A percentile compares a stretch with the other conserved stretches of the same genome.
Evolutionary conservation across 352 stramenopile species (phyloP).

Genomic region (Discostella stelligera): DNA sequence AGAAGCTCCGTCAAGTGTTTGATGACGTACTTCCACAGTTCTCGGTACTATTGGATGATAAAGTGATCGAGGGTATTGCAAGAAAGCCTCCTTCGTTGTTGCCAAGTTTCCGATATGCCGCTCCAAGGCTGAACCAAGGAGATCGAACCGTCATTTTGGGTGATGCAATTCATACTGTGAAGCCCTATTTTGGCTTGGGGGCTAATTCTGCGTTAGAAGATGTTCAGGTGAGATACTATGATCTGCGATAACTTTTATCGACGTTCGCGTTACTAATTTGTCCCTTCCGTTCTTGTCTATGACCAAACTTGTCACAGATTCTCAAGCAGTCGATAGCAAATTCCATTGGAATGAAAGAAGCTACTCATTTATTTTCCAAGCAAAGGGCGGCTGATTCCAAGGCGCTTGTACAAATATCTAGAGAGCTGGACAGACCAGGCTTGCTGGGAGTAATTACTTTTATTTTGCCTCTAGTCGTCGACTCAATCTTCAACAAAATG

Average conservation of each 20-base stretch:
- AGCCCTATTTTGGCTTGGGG: slow-evolving; percentile 86
- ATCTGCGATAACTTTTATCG: background rate
- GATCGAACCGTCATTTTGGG: slow-evolving; percentile 69
- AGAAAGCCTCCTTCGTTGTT: slow-evolving; percentile 74
- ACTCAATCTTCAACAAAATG: slow-evolving; percentile 82
- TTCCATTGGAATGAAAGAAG: slow-evolving; percentile 43
- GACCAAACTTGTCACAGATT: slow-evolving; percentile 30
- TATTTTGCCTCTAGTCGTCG: slow-evolving; percentile 83
- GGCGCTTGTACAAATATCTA: slow-evolving; percentile 79
- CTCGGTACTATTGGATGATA: slow-evolving; percentile 68
- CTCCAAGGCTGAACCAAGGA: slow-evolving; percentile 72
- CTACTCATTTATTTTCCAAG: slow-evolving; percentile 67
- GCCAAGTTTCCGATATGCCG: slow-evolving; percentile 79
- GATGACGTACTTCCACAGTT: slow-evolving; percentile 82
- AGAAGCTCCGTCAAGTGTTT: slow-evolving; percentile 61
- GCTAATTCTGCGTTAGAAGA: slow-evolving; percentile 85
- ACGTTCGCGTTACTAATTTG: slow-evolving; percentile 15
- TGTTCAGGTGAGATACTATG: slow-evolving; percentile 50
- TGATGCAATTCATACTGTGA: slow-evolving; percentile 82
- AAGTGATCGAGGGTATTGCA: slow-evolving; percentile 65
- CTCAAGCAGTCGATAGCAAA: slow-evolving; percentile 60
- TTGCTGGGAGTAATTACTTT: slow-evolving; percentile 78
- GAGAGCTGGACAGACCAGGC: slow-evolving; percentile 75
- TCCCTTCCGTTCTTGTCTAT: slow-evolving; percentile 9
- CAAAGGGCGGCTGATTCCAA: slow-evolving; percentile 72